phyloP scores from a whole-genome alignment of 192 early-diverging fungal species.

The Gamsiella multidivaricata region DNA sequence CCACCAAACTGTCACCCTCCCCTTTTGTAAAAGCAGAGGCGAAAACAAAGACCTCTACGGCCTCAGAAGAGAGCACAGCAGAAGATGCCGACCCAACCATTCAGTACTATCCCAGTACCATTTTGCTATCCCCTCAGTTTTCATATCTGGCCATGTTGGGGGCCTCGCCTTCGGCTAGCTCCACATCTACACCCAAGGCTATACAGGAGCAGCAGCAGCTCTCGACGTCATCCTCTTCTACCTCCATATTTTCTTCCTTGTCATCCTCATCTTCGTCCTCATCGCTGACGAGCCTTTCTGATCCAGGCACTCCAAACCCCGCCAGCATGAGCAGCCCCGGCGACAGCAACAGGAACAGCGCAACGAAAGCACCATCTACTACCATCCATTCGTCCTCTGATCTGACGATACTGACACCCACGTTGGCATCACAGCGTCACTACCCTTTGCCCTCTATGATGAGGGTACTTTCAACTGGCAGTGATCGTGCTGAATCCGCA shows the following conservation, averaged over 20 bases:
- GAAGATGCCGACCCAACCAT: not conserved
- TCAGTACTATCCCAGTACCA: constrained; percentile 12
- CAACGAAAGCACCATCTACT: not conserved
- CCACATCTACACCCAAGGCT: too few relatives aligned
- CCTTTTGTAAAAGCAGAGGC: too few relatives aligned
- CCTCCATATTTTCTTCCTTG: too few relatives aligned
- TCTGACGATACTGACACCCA: constrained; percentile 1
- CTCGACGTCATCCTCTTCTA: not conserved
- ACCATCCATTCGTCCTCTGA: not conserved
- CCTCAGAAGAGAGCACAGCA: not conserved
- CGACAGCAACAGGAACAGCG: not conserved
- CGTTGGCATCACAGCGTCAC: not conserved
- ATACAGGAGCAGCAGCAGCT: too few relatives aligned
- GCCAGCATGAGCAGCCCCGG: not conserved
- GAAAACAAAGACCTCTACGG: too few relatives aligned
- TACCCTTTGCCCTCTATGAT: not conserved
- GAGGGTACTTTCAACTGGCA: not conserved
- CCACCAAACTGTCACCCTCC: too few relatives aligned
- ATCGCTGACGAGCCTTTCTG: not conserved
- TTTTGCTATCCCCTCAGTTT: constrained; percentile 9
- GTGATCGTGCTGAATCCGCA: not conserved
- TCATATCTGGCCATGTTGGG: not conserved
- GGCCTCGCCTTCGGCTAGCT: not conserved
- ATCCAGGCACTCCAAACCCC: not conserved
- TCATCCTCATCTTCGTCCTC: constrained; percentile 8